Percentiles rank a stretch among this genome's conserved stretches.
Conservation (phyloP, 805 yeast genomes). For the Candida nemodendra region DNA sequence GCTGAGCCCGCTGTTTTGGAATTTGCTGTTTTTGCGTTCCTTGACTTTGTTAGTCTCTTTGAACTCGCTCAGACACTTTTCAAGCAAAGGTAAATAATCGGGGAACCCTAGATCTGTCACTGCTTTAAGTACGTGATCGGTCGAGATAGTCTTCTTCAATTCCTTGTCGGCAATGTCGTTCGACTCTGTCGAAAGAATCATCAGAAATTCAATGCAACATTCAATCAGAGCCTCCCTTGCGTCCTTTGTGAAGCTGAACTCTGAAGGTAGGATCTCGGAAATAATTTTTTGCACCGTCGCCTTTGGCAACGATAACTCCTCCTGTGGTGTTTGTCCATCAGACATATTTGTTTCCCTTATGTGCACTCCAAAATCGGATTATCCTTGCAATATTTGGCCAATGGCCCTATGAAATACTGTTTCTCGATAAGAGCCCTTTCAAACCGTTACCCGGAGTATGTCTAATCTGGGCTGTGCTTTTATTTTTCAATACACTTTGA, state of each 20-base stretch:
- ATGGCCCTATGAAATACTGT: no score
- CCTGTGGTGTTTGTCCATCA: constrained; percentile 25
- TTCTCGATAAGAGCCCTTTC: no score
- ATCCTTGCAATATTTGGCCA: no score
- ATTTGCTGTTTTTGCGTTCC: constrained; percentile 88
- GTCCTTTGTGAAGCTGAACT: constrained; percentile 83
- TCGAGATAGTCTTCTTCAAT: constrained; percentile 92
- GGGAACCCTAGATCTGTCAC: constrained; percentile 82
- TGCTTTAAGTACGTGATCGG: constrained; percentile 93
- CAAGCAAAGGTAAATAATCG: constrained; percentile 79
- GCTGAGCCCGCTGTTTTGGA: constrained; percentile 85
- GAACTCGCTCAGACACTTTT: constrained; percentile 78
- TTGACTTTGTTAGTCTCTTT: constrained; percentile 85
- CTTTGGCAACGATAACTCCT: constrained; percentile 38
- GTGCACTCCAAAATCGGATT: no score
- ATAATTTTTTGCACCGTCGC: constrained; percentile 97
- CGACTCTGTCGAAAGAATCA: constrained; percentile 90
- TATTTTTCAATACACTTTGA: no score
- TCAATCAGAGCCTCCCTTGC: constrained; percentile 94
- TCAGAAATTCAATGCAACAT: constrained; percentile 92
- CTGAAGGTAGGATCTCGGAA: constrained; percentile 85
- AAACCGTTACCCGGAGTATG: no score
- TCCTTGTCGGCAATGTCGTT: constrained; percentile 97
- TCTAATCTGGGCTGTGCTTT: no score
- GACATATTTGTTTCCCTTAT: no score